phyloP scores from a whole-genome alignment of 768 basidiomycete species.

The Scleroderma citrinum region DNA sequence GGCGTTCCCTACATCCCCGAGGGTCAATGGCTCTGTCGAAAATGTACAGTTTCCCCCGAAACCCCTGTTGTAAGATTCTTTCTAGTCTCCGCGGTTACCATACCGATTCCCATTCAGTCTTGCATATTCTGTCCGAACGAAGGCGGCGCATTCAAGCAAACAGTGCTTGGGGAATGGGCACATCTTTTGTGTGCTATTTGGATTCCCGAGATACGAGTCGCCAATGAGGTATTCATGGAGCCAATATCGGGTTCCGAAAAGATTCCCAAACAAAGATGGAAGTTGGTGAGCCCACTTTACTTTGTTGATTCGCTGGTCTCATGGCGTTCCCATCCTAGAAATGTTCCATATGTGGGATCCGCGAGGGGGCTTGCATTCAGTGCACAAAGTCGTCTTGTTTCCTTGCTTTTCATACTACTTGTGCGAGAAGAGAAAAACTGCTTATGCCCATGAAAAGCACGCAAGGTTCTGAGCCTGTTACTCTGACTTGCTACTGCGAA shows the following conservation, averaged over 20 bases:
- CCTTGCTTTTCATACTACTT: constrained; percentile 91
- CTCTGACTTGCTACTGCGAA: constrained; percentile 80
- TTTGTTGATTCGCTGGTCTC: background rate
- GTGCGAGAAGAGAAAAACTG: constrained; percentile 81
- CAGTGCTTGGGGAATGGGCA: constrained; percentile 86
- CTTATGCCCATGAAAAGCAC: constrained; percentile 83
- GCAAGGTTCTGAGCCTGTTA: constrained; percentile 65
- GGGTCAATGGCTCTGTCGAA: constrained; percentile 98
- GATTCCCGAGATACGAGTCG: constrained; percentile 91
- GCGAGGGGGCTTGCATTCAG: constrained; percentile 88
- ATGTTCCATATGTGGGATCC: constrained; percentile 58
- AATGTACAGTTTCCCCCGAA: constrained; percentile 97
- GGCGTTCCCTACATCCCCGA: constrained; percentile 99
- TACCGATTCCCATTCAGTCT: constrained; percentile 42
- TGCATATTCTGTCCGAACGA: constrained; percentile 96
- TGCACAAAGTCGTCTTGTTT: constrained; percentile 89
- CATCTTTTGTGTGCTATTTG: constrained; percentile 96
- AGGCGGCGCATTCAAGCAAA: constrained; percentile 98
- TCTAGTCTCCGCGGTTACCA: background rate
- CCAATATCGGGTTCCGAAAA: constrained; percentile 86
- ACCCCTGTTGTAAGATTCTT: constrained; percentile 74
- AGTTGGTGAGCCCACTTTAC: constrained; percentile 56
- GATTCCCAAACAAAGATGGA: constrained; percentile 90
- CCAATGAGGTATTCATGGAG: constrained; percentile 97
- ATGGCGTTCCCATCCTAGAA: constrained; percentile 32